Evolutionary conservation across 805 yeast species (phyloP).

Genomic region (Brettanomyces sp.): DNA sequence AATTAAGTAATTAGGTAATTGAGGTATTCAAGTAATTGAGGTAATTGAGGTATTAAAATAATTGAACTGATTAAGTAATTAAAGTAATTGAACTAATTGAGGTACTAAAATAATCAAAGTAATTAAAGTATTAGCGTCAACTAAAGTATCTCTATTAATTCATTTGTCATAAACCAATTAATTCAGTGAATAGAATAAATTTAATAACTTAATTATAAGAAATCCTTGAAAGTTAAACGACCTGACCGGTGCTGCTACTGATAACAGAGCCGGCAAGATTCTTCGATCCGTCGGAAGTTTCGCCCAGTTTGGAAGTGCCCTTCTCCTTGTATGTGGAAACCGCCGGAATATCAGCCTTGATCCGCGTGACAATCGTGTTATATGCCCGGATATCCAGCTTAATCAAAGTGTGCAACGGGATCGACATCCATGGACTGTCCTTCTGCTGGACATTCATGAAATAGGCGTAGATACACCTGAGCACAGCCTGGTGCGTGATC

Average conservation of each 20-base stretch:
- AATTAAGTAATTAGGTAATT: no score
- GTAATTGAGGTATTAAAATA: no score
- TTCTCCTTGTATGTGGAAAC: constrained; percentile 93
- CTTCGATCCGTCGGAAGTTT: constrained; percentile 28
- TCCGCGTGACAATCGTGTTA: constrained; percentile 76
- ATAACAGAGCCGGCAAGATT: constrained; percentile 43
- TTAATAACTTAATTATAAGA: no score
- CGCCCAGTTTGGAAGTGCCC: constrained; percentile 69
- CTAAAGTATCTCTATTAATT: no score
- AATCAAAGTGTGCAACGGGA: constrained; percentile 91
- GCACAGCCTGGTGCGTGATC: constrained; percentile 95
- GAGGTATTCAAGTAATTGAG: no score
- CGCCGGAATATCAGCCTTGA: constrained; percentile 95
- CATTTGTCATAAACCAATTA: no score
- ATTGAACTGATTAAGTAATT: no score
- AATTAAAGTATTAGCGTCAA: no score
- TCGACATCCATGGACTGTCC: constrained; percentile 98
- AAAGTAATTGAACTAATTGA: no score
- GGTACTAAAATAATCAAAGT: no score
- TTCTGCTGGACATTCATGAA: constrained; percentile 98
- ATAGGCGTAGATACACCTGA: constrained; percentile 93
- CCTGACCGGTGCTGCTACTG: constrained; percentile 13
- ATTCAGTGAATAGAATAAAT: no score
- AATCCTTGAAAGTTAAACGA: no score
- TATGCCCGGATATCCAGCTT: constrained; percentile 94